Percentiles rank a stretch among this genome's conserved stretches.
These are phyloP conservation scores for Phytophthora niederhauseri DNA, from an alignment of 352 stramenopile genomes.

Conservation along the genomic window DNA sequence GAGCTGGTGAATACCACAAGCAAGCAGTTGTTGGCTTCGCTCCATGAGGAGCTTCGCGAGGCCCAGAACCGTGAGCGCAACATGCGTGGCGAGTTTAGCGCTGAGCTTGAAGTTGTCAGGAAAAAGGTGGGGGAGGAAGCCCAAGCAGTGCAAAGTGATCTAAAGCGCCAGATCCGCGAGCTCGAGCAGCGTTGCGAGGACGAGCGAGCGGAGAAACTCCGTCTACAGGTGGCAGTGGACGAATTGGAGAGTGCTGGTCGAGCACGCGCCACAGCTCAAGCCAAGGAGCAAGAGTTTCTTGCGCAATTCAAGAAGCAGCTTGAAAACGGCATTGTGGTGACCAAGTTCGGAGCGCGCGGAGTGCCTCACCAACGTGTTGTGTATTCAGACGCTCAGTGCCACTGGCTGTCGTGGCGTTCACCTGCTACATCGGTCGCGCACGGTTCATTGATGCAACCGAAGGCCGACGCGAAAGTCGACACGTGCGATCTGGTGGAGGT, in stretches of 20 bases:
- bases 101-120: constrained; percentile 29
- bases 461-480: constrained; percentile 53
- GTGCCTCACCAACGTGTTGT: constrained; percentile 58
- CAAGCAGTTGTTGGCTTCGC: constrained; percentile 31
- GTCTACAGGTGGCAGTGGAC: constrained; percentile 40
- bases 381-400: constrained; percentile 56
- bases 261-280: constrained; percentile 32
- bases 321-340: constrained; percentile 52
- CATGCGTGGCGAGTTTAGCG: constrained; percentile 32
- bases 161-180: constrained; percentile 29
- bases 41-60: constrained; percentile 40
- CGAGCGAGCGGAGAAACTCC: constrained; percentile 37
- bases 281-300: constrained; percentile 51
- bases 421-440: constrained; percentile 20
- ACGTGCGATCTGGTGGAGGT: constrained; percentile 61
- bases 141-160: constrained; percentile 22
- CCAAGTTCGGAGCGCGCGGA: constrained; percentile 58
- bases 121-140: constrained; percentile 27
- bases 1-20: constrained; percentile 37
- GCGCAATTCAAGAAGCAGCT: constrained; percentile 65
- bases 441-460: constrained; percentile 41
- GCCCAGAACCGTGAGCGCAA: constrained; percentile 24
- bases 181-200: constrained; percentile 29
- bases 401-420: constrained; percentile 68
- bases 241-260: constrained; percentile 38